These are phyloP conservation scores for Oidiodendron maius DNA, from an alignment of 495 filamentous ascomycete species.

Conservation along the genomic window DNA sequence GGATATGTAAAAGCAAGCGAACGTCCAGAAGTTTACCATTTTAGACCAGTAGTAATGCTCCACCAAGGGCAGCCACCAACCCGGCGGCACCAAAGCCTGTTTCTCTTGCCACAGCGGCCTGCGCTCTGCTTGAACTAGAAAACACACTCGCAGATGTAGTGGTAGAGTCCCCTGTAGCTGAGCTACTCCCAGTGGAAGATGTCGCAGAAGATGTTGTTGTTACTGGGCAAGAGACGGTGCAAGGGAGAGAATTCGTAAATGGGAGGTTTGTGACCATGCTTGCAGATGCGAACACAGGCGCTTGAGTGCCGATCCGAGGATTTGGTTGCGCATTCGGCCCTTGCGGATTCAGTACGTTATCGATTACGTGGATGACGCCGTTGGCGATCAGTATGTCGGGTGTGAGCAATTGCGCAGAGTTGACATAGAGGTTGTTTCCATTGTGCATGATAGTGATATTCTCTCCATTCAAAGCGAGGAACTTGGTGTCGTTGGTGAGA, in stretches of 20 bases:
- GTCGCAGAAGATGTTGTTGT: neutral
- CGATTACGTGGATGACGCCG: slow-evolving; percentile 64
- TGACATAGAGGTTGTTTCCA: slow-evolving; percentile 38
- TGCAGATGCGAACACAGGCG: slow-evolving; percentile 14
- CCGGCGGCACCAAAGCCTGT: slow-evolving; percentile 15
- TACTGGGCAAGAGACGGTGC: slow-evolving; percentile 23
- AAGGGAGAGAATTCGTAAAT: slow-evolving; percentile 24
- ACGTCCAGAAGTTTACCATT: no score
- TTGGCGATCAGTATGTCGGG: slow-evolving; percentile 57
- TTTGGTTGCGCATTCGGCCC: slow-evolving; percentile 15
- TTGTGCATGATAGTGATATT: slow-evolving; percentile 45
- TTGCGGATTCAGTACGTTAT: slow-evolving; percentile 27
- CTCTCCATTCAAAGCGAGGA: slow-evolving; percentile 34
- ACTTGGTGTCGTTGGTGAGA: slow-evolving; percentile 36
- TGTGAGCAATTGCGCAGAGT: slow-evolving; percentile 46
- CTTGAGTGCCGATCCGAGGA: slow-evolving; percentile 11
- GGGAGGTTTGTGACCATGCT: slow-evolving; percentile 8
- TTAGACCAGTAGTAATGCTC: slow-evolving; percentile 18
- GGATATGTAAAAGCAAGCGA: no score
- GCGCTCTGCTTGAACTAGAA: slow-evolving; percentile 11
- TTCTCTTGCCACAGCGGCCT: slow-evolving; percentile 14
- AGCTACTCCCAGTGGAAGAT: neutral
- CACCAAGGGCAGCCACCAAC: slow-evolving; percentile 17
- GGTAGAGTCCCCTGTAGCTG: neutral
- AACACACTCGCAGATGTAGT: neutral